Percentiles rank a stretch among this genome's conserved stretches.
These are phyloP conservation scores for Penicillium sp. DNA, from an alignment of 2,329 filamentous ascomycete genomes.

Conservation along the genomic window DNA sequence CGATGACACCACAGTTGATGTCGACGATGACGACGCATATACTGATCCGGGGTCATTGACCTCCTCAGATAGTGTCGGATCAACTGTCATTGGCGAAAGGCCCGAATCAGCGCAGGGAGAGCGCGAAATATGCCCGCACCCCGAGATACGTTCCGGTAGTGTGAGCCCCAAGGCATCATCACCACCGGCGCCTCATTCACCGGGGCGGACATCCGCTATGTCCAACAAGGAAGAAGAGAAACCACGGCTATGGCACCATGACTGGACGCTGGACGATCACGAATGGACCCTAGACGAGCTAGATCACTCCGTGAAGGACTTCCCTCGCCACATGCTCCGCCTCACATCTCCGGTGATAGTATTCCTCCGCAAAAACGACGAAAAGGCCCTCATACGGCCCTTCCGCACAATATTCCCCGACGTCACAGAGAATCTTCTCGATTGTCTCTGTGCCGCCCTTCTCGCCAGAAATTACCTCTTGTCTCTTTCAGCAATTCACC, in stretches of 20 bases:
- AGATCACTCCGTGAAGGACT: constrained; percentile 37
- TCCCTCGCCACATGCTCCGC: constrained; percentile 34
- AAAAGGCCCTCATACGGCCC: constrained; percentile 33
- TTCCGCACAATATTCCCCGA: constrained; percentile 38
- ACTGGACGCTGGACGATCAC: constrained; percentile 41
- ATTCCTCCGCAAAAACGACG: constrained; percentile 37
- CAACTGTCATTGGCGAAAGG: constrained; percentile 26
- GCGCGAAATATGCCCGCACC: constrained; percentile 18
- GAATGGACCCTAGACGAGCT: constrained; percentile 42
- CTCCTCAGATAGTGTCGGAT: constrained; percentile 28
- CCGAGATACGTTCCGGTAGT: constrained; percentile 24
- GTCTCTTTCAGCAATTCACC: constrained; percentile 29
- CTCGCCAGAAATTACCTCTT: constrained; percentile 39
- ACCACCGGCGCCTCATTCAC: constrained; percentile 16
- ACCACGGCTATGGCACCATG: constrained; percentile 33
- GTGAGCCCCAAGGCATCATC: constrained; percentile 20
- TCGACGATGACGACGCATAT: constrained; percentile 26
- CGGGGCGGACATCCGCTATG: constrained; percentile 20
- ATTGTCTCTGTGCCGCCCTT: constrained; percentile 37
- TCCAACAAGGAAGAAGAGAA: constrained; percentile 32
- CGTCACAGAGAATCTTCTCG: constrained; percentile 33
- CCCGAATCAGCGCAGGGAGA: constrained; percentile 18
- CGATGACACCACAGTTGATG: constrained; percentile 20
- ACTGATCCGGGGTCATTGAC: constrained; percentile 28
- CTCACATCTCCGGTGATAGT: constrained; percentile 41